Conservation (phyloP, 2,329 filamentous ascomycete species). For the Ceratocystis ficicola region DNA sequence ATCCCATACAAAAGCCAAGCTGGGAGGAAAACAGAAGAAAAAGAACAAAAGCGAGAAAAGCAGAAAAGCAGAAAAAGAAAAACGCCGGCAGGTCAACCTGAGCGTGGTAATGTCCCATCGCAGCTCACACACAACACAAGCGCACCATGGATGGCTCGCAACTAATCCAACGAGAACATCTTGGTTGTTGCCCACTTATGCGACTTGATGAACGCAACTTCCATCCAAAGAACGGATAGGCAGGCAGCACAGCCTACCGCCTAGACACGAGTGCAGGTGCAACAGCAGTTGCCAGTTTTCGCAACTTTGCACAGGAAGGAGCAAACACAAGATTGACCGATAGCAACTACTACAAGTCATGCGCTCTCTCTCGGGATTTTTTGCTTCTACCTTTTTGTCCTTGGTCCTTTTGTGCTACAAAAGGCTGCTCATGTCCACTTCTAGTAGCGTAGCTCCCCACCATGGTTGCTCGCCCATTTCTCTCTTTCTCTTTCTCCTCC, state of each 20-base stretch:
- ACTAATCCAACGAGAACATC: not conserved
- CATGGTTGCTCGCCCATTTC: not conserved
- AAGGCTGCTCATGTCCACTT: not conserved
- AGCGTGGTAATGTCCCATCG: too few species aligned
- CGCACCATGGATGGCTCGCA: not conserved
- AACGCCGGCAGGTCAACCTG: not conserved
- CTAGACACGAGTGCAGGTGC: not conserved
- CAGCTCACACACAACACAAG: too few species aligned
- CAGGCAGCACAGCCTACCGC: not conserved
- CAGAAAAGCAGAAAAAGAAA: not conserved
- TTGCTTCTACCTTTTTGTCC: not conserved
- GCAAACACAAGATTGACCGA: slow-evolving; percentile 1
- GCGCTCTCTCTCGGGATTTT: not conserved
- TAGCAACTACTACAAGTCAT: not conserved
- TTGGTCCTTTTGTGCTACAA: not conserved
- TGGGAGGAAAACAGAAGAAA: not conserved
- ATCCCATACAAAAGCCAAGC: not conserved
- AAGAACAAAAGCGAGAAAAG: not conserved
- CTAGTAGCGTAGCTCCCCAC: not conserved
- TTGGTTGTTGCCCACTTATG: not conserved
- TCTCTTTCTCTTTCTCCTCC: not conserved
- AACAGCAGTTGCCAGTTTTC: not conserved
- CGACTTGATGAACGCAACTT: not conserved
- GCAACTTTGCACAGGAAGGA: not conserved
- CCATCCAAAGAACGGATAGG: not conserved